Evolutionary conservation across 495 filamentous ascomycete species (phyloP), one percentile per base, ranked within the genome.

Genomic region (Amphirosellinia nigrospora): DNA sequence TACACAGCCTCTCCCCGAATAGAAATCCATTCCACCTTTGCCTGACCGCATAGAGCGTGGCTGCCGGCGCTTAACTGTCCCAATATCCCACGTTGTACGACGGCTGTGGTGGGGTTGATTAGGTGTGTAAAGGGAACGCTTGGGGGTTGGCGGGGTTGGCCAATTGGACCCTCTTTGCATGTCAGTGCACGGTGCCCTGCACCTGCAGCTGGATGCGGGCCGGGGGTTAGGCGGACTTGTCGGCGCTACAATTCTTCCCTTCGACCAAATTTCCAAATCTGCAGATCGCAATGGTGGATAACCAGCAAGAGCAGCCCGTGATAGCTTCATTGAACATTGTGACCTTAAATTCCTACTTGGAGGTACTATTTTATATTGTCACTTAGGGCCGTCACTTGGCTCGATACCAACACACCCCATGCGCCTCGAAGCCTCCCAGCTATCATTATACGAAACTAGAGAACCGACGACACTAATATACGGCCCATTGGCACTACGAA

Each of bases 11-110:
- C 15, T 45, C 39, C 60, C 46, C 60, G 23, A 45, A 63, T 45
- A 32, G 39, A 45, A 63, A 26, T 8, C 39, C 59, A 39, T 30
- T 10, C 16, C 63, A 39, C n/a, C 50, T 30, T 50, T 19, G 53
- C 53, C 56, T 56, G 30, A 39, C 38, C 28, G 34, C 50, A 10
- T 38, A 28, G 28, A 58, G 61, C 53, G 41, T 56, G 61, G 48
- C 53, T 69, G 68, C 63, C 21, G 74, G 74, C 74, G 74, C 74
- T 74, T 76, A 76, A 26, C 68, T 16, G 71, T 70, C 73, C 73
- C 75, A 77, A 68, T 70, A 70, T 73, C 70, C 60, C 58, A 67
- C 68, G 41, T 56, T 55, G 61, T 36, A 43, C n/a, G 53, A 61
- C 30, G 60, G 72, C 34, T 23, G 71, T 77, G 72, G 74, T 69